Conservation (phyloP, 495 filamentous ascomycete genomes). For the Neurospora sp. region DNA sequence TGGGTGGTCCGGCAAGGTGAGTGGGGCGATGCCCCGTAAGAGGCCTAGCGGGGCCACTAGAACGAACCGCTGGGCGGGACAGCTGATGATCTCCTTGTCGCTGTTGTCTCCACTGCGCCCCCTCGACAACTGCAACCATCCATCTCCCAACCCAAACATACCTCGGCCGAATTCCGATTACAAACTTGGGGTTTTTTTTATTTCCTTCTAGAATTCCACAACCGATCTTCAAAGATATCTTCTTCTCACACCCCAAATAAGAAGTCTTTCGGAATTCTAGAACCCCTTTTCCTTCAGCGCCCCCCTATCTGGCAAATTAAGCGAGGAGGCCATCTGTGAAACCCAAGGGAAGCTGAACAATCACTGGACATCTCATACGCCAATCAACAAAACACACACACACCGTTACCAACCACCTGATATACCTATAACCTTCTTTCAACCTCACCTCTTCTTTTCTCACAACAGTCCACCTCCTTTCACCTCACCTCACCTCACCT, state of each 20-base stretch:
- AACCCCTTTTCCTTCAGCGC: background rate
- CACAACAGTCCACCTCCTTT: background rate
- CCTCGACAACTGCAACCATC: background rate
- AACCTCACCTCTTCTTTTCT: background rate
- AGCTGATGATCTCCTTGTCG: background rate
- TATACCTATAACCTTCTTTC: background rate
- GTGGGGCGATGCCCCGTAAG: background rate
- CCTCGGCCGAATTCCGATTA: background rate
- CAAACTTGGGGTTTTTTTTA: background rate
- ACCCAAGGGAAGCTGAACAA: background rate
- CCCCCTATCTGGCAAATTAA: background rate
- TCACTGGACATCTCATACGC: background rate
- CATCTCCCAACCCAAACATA: background rate
- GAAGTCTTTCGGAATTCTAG: background rate
- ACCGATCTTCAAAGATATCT: background rate
- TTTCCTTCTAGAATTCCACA: background rate
- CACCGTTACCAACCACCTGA: background rate
- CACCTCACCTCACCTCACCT: background rate
- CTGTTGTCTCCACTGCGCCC: background rate
- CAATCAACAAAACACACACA: background rate
- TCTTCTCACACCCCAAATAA: background rate
- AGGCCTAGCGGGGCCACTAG: background rate
- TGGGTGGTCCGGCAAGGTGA: background rate
- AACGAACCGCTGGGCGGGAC: background rate
- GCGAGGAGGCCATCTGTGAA: background rate